These are phyloP conservation scores for Chlorencoelia australis DNA, from an alignment of 2,329 filamentous ascomycete genomes.

Conservation along the genomic window DNA sequence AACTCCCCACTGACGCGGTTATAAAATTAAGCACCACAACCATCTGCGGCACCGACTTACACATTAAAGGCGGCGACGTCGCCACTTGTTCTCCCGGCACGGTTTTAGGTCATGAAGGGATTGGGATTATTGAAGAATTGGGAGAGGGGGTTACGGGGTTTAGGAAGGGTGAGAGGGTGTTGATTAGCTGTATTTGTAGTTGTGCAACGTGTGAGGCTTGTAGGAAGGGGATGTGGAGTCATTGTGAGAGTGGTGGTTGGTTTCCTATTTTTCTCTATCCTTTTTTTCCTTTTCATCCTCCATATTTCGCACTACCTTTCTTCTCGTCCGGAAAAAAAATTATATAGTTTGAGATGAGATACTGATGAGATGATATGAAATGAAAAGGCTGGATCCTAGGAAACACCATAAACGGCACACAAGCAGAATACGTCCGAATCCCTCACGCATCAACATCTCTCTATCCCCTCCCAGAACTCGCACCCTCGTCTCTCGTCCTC, in stretches of 20 bases:
- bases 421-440: constrained; percentile 78
- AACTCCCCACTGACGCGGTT: constrained; percentile 37
- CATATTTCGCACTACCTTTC: no score
- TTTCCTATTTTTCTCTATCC: neutral
- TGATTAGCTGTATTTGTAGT: constrained; percentile 41
- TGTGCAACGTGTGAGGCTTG: constrained; percentile 44
- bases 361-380: no score
- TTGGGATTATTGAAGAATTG: constrained; percentile 37
- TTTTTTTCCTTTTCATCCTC: neutral
- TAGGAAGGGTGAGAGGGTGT: constrained; percentile 39
- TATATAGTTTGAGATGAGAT: no score
- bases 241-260: constrained; percentile 38
- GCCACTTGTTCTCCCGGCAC: constrained; percentile 35
- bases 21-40: constrained; percentile 38
- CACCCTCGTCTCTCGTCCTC: constrained; percentile 65
- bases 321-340: no score
- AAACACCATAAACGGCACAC: constrained; percentile 61
- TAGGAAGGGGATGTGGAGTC: constrained; percentile 39
- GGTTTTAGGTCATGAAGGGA: constrained; percentile 43
- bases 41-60: constrained; percentile 45
- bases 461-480: constrained; percentile 68
- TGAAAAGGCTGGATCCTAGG: constrained; percentile 42
- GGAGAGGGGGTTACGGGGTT: constrained; percentile 37
- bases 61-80: constrained; percentile 45
- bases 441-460: constrained; percentile 73